Percentiles rank a stretch among this genome's conserved stretches.
phyloP scores from a whole-genome alignment of 2,329 filamentous ascomycete genomes.

The Knufia fluminis region DNA sequence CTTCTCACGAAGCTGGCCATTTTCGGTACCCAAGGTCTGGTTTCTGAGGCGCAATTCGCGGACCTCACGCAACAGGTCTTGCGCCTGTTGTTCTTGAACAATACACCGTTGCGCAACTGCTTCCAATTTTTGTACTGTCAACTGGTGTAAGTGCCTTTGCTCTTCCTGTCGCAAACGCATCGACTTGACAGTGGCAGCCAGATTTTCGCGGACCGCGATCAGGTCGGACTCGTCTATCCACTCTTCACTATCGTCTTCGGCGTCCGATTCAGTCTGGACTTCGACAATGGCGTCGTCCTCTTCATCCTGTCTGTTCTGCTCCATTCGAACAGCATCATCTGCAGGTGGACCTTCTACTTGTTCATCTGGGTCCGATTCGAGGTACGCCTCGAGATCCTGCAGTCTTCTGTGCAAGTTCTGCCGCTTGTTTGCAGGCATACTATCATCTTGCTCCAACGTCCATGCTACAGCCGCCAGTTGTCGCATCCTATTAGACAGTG shows the following conservation, averaged over 20 bases:
- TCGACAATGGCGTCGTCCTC: conserved; percentile 13
- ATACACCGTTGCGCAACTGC: conserved; percentile 19
- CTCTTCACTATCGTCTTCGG: conserved; percentile 25
- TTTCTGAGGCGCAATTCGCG: conserved; percentile 14
- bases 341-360: background rate
- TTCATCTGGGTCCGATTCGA: background rate
- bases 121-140: conserved; percentile 21
- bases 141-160: conserved; percentile 20
- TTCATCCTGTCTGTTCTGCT: conserved; percentile 12
- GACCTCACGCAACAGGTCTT: conserved; percentile 17
- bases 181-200: conserved; percentile 17
- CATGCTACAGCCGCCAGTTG: conserved; percentile 7
- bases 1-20: conserved; percentile 12
- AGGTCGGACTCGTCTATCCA: conserved; percentile 21
- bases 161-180: conserved; percentile 23
- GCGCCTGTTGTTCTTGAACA: conserved; percentile 16
- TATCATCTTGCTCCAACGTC: conserved; percentile 9
- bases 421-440: conserved; percentile 3
- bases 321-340: conserved; percentile 1
- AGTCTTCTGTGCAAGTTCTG: conserved; percentile 2
- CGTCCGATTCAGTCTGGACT: conserved; percentile 14
- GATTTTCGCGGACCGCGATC: conserved; percentile 6
- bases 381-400: background rate
- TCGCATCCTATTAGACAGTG: conserved; percentile 8
- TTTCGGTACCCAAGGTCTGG: conserved; percentile 13